Base-by-base conservation (phyloP, 176 grass and related monocot genomes). In the Tuctoria greenei region DNA sequence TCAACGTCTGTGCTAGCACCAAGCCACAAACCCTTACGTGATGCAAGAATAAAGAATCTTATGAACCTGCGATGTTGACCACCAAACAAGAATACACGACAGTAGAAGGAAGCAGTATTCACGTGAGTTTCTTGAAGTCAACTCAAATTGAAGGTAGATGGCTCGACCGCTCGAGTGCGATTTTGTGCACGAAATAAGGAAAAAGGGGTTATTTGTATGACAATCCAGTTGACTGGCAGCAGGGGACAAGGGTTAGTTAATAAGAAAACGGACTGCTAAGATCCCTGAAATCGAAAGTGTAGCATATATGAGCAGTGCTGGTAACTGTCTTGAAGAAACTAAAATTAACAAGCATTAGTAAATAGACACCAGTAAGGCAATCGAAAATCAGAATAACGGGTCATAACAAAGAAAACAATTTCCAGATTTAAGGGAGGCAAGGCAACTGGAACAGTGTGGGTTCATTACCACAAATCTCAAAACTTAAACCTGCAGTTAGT, bases 111-210 rank as follows among this genome's bases (percentile, higher is more conserved):
- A 52, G 31, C 20, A 72, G 12, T 27, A 24, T 3, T 27, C 2
- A 24, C 69, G 66, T 31, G 17, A 13, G 15, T 76, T 31, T 18
- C 50, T 61, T 67, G 16, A 78, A 61, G 61, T 61, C 41, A 42
- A 79, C 68, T 68, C 64, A 42, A 72, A 52, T 63, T 80, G 61
- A 83, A 74, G 62, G 40, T 50, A 23, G 79, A 61, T 60, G 37
- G 61, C 43, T 11, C 14, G 79, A 61, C 51, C 27, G 61, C 43
- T 11, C 14, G 9, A 52, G 34, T 61, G 35, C 74, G 73, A 45
- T 41, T 42, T 27, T 52, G 64, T 28, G 18, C 72, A 50, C 18
- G 37, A 43, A 75, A 28, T 46, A 12, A 52, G 25, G 55, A 4
- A 65, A 81, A 72, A 76, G 37, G 52, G 46, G 20, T n/a, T 55